A percentile compares a stretch with the other conserved stretches of the same genome.
These are phyloP conservation scores for Chenopodium berlandieri DNA, from an alignment of 148 eudicot species.

Conservation along the genomic window DNA sequence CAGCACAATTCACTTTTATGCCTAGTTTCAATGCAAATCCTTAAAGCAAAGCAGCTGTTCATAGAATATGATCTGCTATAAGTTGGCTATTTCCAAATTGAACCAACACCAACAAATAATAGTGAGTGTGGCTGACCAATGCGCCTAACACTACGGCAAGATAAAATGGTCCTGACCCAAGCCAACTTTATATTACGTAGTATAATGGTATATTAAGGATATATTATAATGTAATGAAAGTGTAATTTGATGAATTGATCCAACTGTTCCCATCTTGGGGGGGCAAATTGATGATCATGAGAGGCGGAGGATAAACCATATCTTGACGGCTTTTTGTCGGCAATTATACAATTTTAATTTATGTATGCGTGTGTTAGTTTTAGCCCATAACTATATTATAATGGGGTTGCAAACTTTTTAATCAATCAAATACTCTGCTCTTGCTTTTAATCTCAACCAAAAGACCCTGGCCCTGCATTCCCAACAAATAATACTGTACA, in stretches of 20 bases:
- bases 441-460: conserved; percentile 10
- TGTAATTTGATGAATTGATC: background rate
- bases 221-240: background rate
- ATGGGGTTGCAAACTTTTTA: conserved; percentile 14
- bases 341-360: background rate
- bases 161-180: background rate
- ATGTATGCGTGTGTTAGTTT: background rate
- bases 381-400: conserved; percentile 1
- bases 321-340: conserved; percentile 22
- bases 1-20: no score
- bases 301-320: background rate
- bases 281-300: background rate
- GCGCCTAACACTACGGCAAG: background rate
- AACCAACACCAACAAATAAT: background rate
- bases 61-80: background rate
- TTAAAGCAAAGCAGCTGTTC: background rate
- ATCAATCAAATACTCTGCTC: background rate
- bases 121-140: background rate
- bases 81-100: background rate
- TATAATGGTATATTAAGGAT: no score
- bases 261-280: background rate
- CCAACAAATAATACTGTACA: no score
- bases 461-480: background rate
- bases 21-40: no score
- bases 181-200: no score